A percentile compares a stretch with the other conserved stretches of the same genome.
phyloP scores from a whole-genome alignment of 2,329 filamentous ascomycete genomes.

The Dactylella cylindrospora region DNA sequence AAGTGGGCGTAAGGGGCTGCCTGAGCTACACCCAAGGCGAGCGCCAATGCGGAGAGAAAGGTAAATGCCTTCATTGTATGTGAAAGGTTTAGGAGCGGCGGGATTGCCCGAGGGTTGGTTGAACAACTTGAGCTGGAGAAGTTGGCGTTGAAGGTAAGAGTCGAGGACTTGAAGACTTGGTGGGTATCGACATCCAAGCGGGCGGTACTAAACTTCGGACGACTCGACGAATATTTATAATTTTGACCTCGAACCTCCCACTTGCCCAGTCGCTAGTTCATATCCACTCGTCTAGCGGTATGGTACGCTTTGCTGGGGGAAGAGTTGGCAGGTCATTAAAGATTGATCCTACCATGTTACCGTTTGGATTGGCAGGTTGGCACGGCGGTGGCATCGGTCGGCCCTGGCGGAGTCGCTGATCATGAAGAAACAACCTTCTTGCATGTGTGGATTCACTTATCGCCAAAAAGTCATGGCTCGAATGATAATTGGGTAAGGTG shows the following conservation, averaged over 20 bases:
- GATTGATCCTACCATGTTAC: too few relatives aligned
- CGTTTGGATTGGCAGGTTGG: too few relatives aligned
- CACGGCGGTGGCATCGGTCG: constrained; percentile 26
- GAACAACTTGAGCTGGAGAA: background rate
- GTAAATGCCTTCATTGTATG: constrained; percentile 28
- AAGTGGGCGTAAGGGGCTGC: constrained; percentile 25
- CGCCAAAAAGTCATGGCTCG: background rate
- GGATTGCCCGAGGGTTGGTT: too few relatives aligned
- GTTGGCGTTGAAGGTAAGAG: background rate
- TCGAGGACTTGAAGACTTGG: background rate
- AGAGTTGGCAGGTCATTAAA: too few relatives aligned
- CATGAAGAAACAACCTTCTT: constrained; percentile 4
- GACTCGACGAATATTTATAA: too few relatives aligned
- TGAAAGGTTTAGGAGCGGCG: constrained; percentile 1
- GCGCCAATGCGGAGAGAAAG: constrained; percentile 23
- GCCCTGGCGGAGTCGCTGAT: constrained; percentile 17
- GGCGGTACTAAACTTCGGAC: background rate
- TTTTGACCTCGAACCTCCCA: too few relatives aligned
- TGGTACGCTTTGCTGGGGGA: too few relatives aligned
- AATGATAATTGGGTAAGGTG: constrained; percentile 8
- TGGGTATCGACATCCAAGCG: background rate
- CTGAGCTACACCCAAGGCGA: constrained; percentile 30
- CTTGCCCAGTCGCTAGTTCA: too few relatives aligned
- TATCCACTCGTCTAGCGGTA: too few relatives aligned
- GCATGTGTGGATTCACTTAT: background rate